Percentiles rank a stretch among this genome's conserved stretches.
Evolutionary conservation across 768 basidiomycete genomes (phyloP).

Genomic region (Leccinum broughii): DNA sequence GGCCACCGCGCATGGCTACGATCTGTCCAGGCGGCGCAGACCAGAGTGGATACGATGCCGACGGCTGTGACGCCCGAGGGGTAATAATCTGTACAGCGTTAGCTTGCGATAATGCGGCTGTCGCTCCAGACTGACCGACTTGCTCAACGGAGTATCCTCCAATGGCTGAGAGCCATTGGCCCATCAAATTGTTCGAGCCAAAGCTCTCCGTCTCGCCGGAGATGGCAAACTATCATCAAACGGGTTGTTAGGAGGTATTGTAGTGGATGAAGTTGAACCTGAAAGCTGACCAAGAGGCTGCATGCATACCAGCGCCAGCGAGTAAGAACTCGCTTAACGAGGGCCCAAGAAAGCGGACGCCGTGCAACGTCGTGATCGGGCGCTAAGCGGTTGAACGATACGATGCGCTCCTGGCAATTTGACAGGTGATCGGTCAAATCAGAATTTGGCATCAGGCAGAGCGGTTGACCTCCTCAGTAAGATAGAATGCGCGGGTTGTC

Average conservation of each 20-base stretch:
- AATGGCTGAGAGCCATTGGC: slow-evolving; percentile 65
- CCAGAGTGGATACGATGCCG: slow-evolving; percentile 60
- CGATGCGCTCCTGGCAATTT: slow-evolving; percentile 48
- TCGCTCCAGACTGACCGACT: slow-evolving; percentile 40
- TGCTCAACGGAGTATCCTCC: slow-evolving; percentile 65
- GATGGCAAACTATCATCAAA: slow-evolving; percentile 51
- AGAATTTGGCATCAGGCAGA: background rate
- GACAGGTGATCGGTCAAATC: background rate
- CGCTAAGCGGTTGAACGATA: slow-evolving; percentile 52
- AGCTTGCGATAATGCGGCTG: background rate
- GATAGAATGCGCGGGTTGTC: slow-evolving; percentile 63
- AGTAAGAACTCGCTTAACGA: slow-evolving; percentile 49
- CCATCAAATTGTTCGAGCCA: slow-evolving; percentile 72
- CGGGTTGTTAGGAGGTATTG: background rate
- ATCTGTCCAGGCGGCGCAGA: slow-evolving; percentile 68
- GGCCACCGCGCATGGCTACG: slow-evolving; percentile 57
- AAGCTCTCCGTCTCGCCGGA: slow-evolving; percentile 70
- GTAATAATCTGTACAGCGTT: slow-evolving; percentile 46
- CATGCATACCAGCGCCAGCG: slow-evolving; percentile 72
- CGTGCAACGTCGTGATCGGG: slow-evolving; percentile 40
- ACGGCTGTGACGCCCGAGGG: slow-evolving; percentile 67
- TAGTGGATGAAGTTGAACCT: background rate
- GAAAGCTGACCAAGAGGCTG: slow-evolving; percentile 52
- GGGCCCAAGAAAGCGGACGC: slow-evolving; percentile 46
- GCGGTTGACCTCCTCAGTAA: slow-evolving; percentile 51